Evolutionary conservation across 2,329 filamentous ascomycete species (phyloP).

Genomic region (Harringtonia lauricola): DNA sequence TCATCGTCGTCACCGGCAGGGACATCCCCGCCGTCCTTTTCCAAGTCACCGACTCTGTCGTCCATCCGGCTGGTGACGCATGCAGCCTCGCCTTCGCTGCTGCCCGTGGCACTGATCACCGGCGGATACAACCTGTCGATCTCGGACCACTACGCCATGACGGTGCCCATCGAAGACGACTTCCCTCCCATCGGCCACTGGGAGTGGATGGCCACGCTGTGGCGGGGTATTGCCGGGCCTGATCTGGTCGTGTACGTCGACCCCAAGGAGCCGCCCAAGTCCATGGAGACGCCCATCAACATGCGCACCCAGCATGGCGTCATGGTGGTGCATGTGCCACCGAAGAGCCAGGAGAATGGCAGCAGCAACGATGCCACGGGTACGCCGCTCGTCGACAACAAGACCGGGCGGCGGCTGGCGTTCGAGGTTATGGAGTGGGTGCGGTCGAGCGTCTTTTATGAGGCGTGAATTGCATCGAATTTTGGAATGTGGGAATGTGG

Average conservation of each 20-base stretch:
- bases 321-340: constrained; percentile 41
- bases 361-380: constrained; percentile 12
- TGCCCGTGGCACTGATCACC: constrained; percentile 66
- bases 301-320: constrained; percentile 28
- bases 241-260: constrained; percentile 60
- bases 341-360: constrained; percentile 16
- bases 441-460: constrained; percentile 14
- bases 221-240: constrained; percentile 74
- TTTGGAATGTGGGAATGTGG: too few species aligned
- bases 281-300: constrained; percentile 22
- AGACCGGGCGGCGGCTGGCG: constrained; percentile 60
- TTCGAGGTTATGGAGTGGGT: constrained; percentile 88
- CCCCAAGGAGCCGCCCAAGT: constrained; percentile 27
- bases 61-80: background rate
- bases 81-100: background rate
- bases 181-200: constrained; percentile 85
- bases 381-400: constrained; percentile 44
- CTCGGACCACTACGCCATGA: constrained; percentile 63
- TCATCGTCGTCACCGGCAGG: background rate
- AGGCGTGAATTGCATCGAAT: too few species aligned
- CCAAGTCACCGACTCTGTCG: background rate
- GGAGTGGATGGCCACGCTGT: constrained; percentile 94
- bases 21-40: background rate
- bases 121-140: constrained; percentile 71
- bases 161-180: constrained; percentile 62